Conservation (phyloP, 805 yeast species). For the Isabelozyma pseudorhagii region DNA sequence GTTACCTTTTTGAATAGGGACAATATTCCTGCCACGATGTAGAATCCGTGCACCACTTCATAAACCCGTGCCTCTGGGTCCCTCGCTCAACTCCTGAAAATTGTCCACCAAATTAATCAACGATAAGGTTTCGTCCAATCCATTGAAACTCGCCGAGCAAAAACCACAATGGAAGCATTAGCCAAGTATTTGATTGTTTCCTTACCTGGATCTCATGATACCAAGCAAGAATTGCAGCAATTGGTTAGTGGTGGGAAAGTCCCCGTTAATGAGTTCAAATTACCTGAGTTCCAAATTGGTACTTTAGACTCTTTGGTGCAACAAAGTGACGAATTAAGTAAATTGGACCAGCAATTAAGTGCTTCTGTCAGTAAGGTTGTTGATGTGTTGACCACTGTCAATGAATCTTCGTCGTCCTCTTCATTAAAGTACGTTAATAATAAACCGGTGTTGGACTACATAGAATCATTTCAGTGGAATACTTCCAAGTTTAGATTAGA, state of each 20-base stretch:
- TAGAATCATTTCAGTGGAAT: constrained; percentile 84
- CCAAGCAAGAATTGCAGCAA: constrained; percentile 53
- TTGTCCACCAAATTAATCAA: neutral
- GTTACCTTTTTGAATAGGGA: too few species aligned
- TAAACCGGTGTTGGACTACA: constrained; percentile 54
- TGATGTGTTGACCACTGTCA: constrained; percentile 59
- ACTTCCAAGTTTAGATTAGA: constrained; percentile 81
- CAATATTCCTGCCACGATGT: neutral
- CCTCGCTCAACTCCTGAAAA: neutral
- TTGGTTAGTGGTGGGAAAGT: constrained; percentile 55
- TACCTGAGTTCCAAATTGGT: constrained; percentile 91
- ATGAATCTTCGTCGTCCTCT: constrained; percentile 15
- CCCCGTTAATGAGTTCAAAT: constrained; percentile 52
- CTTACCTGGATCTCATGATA: constrained; percentile 50
- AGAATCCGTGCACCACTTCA: neutral
- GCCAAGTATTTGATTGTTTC: constrained; percentile 54
- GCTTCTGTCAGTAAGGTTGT: constrained; percentile 68
- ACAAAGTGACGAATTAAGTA: constrained; percentile 84
- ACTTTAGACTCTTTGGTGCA: constrained; percentile 89
- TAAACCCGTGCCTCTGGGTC: neutral
- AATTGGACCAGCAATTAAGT: constrained; percentile 76
- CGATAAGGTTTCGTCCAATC: neutral
- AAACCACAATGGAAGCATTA: constrained; percentile 25
- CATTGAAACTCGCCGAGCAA: neutral
- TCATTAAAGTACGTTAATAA: constrained; percentile 38